phyloP scores from a whole-genome alignment of 2,329 filamentous ascomycete species.

The Stachybotrys chartarum region DNA sequence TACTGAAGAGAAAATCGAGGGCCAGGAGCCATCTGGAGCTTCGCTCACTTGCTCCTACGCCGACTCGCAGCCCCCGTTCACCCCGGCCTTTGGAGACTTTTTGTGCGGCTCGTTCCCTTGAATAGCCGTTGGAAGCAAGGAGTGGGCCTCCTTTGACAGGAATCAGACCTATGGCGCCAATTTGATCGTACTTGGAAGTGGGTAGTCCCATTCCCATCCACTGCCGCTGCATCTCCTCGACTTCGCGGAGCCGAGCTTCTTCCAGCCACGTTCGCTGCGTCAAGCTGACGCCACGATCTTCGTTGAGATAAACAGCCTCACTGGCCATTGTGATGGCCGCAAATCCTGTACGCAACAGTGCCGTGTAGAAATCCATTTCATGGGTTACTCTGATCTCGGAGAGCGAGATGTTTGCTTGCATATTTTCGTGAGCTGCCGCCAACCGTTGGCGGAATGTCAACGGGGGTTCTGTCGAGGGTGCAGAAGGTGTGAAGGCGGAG shows the following conservation, averaged over 20 bases:
- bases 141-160: conserved; percentile 41
- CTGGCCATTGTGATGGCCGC: conserved; percentile 86
- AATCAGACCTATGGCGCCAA: conserved; percentile 47
- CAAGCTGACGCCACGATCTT: conserved; percentile 70
- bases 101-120: conserved; percentile 62
- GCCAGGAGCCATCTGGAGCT: conserved; percentile 73
- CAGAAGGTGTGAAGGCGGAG: conserved; percentile 46
- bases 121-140: conserved; percentile 51
- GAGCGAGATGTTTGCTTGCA: conserved; percentile 86
- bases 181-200: conserved; percentile 42
- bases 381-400: conserved; percentile 72
- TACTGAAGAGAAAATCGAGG: conserved; percentile 68
- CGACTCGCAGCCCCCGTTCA: conserved; percentile 46
- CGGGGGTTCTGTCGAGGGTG: conserved; percentile 14
- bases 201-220: conserved; percentile 39
- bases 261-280: conserved; percentile 84
- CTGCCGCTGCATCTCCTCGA: conserved; percentile 53
- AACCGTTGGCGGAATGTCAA: conserved; percentile 54
- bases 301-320: conserved; percentile 92
- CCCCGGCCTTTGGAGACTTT: conserved; percentile 40
- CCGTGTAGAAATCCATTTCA: conserved; percentile 94
- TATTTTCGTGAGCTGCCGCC: conserved; percentile 69
- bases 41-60: conserved; percentile 72
- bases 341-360: conserved; percentile 79
- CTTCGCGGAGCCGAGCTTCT: conserved; percentile 72